Evolutionary conservation across 257 asterid genomes (phyloP).

Genomic region (Rubia yunnanensis): DNA sequence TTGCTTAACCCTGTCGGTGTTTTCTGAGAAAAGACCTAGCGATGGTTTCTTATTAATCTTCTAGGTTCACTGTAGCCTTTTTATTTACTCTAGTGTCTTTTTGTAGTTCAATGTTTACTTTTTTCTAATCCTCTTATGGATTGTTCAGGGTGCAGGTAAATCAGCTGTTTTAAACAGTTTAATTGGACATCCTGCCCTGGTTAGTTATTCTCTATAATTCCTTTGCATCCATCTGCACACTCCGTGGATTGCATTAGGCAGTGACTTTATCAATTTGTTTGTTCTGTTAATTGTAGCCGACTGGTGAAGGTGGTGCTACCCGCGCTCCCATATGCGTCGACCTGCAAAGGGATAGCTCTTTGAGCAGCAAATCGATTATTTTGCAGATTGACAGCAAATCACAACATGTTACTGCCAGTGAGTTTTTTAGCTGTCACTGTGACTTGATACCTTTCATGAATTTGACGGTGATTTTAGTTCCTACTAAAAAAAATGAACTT

Average conservation of each 20-base stretch:
- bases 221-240: conserved; percentile 1
- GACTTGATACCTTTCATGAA: not conserved
- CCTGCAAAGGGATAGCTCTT: conserved; percentile 65
- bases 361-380: conserved; percentile 76
- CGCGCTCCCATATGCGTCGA: conserved; percentile 97
- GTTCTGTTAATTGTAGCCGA: conserved; percentile 48
- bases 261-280: not conserved
- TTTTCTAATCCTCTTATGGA: conserved; percentile 13
- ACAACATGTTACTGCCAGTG: conserved; percentile 83
- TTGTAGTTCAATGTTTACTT: not conserved
- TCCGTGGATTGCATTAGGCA: not conserved
- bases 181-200: conserved; percentile 95
- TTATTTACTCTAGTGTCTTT: not conserved
- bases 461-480: not conserved
- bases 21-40: not conserved
- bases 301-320: conserved; percentile 99
- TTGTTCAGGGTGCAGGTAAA: conserved; percentile 92
- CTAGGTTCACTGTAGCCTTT: not conserved
- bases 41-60: too few relatives aligned
- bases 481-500: not conserved
- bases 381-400: conserved; percentile 94
- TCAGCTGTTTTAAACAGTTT: conserved; percentile 96
- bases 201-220: conserved; percentile 26
- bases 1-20: not conserved
- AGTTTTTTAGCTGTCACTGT: not conserved